A percentile compares a stretch with the other conserved stretches of the same genome.
Evolutionary conservation across 2,329 filamentous ascomycete genomes (phyloP).

Genomic region (Hymenoscyphus linearis): DNA sequence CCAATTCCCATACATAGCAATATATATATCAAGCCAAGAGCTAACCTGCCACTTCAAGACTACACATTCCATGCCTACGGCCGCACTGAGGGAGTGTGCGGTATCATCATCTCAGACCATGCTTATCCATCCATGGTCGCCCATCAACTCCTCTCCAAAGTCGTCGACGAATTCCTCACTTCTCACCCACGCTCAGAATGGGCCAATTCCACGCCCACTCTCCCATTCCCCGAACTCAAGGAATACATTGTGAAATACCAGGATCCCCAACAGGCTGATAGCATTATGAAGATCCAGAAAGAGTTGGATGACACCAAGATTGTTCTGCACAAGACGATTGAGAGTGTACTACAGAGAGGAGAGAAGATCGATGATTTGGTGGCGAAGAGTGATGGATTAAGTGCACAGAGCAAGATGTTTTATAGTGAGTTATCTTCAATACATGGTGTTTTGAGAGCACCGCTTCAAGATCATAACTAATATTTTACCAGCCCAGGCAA

Average conservation of each 20-base stretch:
- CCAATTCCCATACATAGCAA: not conserved
- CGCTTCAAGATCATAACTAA: conserved; percentile 11
- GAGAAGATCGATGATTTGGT: conserved; percentile 97
- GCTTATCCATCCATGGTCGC: conserved; percentile 74
- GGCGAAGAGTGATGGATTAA: conserved; percentile 86
- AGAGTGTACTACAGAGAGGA: conserved; percentile 79
- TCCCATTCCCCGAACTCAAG: conserved; percentile 68
- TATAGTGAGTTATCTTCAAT: conserved; percentile 57
- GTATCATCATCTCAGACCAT: conserved; percentile 72
- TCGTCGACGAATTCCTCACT: conserved; percentile 79
- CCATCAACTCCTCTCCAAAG: conserved; percentile 80
- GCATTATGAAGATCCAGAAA: conserved; percentile 91
- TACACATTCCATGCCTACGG: conserved; percentile 76
- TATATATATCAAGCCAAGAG: not conserved
- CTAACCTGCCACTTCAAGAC: conserved; percentile 36
- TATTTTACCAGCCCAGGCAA: conserved; percentile 51
- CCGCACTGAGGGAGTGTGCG: conserved; percentile 67
- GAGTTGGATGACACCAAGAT: conserved; percentile 98
- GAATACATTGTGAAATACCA: conserved; percentile 62
- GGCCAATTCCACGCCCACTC: conserved; percentile 46
- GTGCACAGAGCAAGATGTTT: conserved; percentile 94
- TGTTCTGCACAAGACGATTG: conserved; percentile 93
- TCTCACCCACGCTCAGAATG: conserved; percentile 68
- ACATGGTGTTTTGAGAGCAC: not conserved
- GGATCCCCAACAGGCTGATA: conserved; percentile 83